These are phyloP conservation scores for Postia placenta DNA, from an alignment of 768 basidiomycete species.

Conservation along the genomic window DNA sequence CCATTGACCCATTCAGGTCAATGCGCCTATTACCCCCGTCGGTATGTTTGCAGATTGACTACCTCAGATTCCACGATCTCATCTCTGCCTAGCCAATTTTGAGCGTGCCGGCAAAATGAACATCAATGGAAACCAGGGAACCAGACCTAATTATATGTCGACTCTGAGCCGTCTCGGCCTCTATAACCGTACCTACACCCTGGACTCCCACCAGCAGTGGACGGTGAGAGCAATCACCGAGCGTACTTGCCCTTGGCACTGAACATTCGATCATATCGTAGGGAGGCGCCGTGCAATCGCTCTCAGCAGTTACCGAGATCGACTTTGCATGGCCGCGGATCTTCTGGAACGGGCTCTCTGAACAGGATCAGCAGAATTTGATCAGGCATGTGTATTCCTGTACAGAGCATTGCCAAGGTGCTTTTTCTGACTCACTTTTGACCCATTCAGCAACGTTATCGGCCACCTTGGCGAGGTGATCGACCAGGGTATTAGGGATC, in stretches of 20 bases:
- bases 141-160: slow-evolving; percentile 33
- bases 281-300: slow-evolving; percentile 34
- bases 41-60: slow-evolving; percentile 22
- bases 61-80: neutral
- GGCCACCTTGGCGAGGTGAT: slow-evolving; percentile 32
- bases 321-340: slow-evolving; percentile 35
- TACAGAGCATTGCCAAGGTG: too few species aligned
- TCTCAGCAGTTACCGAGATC: slow-evolving; percentile 29
- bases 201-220: slow-evolving; percentile 37
- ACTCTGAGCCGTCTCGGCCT: slow-evolving; percentile 29
- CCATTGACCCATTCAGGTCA: slow-evolving; percentile 19
- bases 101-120: slow-evolving; percentile 34
- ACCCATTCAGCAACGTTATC: slow-evolving; percentile 26
- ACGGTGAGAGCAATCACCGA: slow-evolving; percentile 18
- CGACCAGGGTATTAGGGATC: slow-evolving; percentile 23
- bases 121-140: slow-evolving; percentile 31
- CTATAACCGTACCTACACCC: slow-evolving; percentile 27
- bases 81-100: slow-evolving; percentile 28
- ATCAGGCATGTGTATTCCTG: slow-evolving; percentile 18
- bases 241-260: too few species aligned
- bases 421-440: slow-evolving; percentile 2
- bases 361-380: slow-evolving; percentile 29
- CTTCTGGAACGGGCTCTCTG: slow-evolving; percentile 32
- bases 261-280: slow-evolving; percentile 6
- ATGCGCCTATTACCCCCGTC: slow-evolving; percentile 32